Conservation (phyloP, 345 rosid genomes). For the Acer yangbiense region DNA sequence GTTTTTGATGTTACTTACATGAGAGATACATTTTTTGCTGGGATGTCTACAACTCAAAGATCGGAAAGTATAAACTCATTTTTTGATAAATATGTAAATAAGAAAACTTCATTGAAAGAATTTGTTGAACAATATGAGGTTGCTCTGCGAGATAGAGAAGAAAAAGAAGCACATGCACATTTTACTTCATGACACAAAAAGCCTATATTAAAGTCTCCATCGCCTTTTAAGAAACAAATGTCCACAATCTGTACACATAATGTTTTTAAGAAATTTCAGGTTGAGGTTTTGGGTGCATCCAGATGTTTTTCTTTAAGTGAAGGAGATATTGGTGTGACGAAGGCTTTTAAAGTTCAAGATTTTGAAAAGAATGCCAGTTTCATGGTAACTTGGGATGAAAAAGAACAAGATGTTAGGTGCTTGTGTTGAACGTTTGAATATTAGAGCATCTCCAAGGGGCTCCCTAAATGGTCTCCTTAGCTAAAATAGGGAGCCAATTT, state of each 20-base stretch:
- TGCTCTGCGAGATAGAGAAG: neutral
- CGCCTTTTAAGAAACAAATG: constrained; percentile 1
- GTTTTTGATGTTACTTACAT: neutral
- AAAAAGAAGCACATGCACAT: neutral
- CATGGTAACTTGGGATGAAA: neutral
- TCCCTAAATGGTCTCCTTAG: too few species aligned
- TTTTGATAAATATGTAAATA: neutral
- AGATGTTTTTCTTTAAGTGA: neutral
- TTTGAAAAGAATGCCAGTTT: neutral
- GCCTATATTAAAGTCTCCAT: neutral
- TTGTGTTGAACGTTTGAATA: too few species aligned
- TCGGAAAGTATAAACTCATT: neutral
- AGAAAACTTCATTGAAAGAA: neutral
- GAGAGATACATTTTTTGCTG: neutral
- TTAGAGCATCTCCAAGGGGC: too few species aligned
- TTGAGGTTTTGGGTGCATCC: neutral
- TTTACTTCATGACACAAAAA: constrained; percentile 6
- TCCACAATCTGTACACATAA: neutral
- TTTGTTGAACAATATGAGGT: constrained; percentile 4
- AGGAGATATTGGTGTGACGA: neutral
- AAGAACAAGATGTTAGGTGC: neutral
- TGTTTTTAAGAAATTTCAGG: neutral
- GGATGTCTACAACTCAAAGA: neutral
- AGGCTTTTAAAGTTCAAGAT: neutral
- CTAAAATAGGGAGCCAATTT: too few species aligned